Conservation (phyloP, 2,329 filamentous ascomycete species). For the Lachnellula subtilissima region DNA sequence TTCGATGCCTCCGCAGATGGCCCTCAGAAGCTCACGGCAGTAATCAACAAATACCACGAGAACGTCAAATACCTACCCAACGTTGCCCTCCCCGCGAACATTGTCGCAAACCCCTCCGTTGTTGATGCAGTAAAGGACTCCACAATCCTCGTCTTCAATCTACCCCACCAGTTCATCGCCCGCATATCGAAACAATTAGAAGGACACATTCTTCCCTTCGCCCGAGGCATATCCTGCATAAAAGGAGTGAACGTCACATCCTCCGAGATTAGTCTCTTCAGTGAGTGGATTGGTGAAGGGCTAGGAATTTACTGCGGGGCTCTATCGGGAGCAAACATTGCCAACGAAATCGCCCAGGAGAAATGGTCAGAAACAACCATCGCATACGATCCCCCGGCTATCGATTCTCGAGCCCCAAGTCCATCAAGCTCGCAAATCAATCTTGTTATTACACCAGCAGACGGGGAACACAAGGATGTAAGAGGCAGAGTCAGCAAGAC, state of each 20-base stretch:
- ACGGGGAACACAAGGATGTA: conserved; percentile 61
- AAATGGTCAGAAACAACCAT: conserved; percentile 98
- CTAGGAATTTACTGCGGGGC: conserved; percentile 96
- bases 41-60: conserved; percentile 92
- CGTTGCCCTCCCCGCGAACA: conserved; percentile 75
- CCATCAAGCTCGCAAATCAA: conserved; percentile 46
- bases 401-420: conserved; percentile 77
- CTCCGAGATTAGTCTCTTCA: conserved; percentile 82
- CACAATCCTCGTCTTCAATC: conserved; percentile 90
- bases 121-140: conserved; percentile 76
- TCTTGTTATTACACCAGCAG: conserved; percentile 41
- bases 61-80: conserved; percentile 98
- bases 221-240: conserved; percentile 93
- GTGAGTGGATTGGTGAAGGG: conserved; percentile 85
- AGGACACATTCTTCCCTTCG: conserved; percentile 86
- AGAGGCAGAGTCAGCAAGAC: conserved; percentile 63
- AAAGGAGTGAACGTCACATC: conserved; percentile 94
- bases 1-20: conserved; percentile 60
- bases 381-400: conserved; percentile 85
- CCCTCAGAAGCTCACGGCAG: conserved; percentile 78
- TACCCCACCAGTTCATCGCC: conserved; percentile 92
- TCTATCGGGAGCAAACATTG: conserved; percentile 93
- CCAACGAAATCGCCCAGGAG: conserved; percentile 87
- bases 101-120: conserved; percentile 78
- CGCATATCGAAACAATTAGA: conserved; percentile 78